Conservation (phyloP, 1,139 yeast genomes). For the Geotrichum siamense region DNA sequence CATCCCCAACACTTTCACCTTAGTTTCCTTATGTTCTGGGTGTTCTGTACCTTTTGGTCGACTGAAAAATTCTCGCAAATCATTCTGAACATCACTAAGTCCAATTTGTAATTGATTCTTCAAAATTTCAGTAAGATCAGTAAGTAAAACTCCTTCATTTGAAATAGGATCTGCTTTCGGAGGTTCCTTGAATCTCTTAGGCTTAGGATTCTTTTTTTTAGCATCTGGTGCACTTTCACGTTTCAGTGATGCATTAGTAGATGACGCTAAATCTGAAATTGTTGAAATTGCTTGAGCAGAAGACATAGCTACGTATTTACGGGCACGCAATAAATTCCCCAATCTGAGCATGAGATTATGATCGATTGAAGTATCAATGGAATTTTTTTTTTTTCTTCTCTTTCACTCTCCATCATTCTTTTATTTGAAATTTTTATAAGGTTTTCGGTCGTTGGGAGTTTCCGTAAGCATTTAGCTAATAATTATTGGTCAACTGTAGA, state of each 20-base stretch:
- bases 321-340: no score
- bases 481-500: no score
- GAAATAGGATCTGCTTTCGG: constrained; percentile 61
- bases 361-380: no score
- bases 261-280: background rate
- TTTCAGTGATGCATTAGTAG: background rate
- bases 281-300: background rate
- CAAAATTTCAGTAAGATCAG: constrained; percentile 62
- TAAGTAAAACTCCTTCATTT: constrained; percentile 70
- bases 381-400: no score
- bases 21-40: constrained; percentile 53
- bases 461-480: no score
- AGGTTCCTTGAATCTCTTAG: constrained; percentile 51
- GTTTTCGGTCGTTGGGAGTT: no score
- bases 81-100: constrained; percentile 48
- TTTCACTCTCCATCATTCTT: no score
- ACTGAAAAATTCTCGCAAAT: constrained; percentile 58
- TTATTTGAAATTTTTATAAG: no score
- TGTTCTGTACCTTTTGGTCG: constrained; percentile 44
- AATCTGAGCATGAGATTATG: no score
- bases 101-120: constrained; percentile 38
- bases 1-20: constrained; percentile 51
- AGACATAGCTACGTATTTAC: no score
- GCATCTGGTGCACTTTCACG: constrained; percentile 5
- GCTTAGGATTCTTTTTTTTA: constrained; percentile 31